A percentile compares a stretch with the other conserved stretches of the same genome.
Conservation (phyloP, 352 stramenopile species). For the Plasmopara muralis region DNA sequence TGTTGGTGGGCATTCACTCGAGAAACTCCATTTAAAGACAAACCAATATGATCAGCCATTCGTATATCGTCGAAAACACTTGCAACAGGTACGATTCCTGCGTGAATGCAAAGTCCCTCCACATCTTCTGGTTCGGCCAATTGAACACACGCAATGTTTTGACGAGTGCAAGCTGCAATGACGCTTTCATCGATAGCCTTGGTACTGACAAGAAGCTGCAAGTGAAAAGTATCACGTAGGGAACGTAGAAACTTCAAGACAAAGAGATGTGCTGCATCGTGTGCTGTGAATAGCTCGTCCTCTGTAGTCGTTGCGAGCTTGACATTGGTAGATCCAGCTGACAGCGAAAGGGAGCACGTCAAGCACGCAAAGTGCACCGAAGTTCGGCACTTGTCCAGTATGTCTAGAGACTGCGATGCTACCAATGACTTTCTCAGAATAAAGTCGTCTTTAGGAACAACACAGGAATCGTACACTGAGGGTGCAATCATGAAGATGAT, state of each 20-base stretch:
- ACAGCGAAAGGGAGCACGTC: constrained; percentile 27
- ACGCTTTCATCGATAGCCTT: constrained; percentile 40
- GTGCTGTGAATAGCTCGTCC: constrained; percentile 22
- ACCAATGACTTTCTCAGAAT: constrained; percentile 50
- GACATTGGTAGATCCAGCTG: constrained; percentile 33
- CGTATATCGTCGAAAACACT: constrained; percentile 49
- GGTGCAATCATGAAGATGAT: constrained; percentile 34
- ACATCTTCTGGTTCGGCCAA: constrained; percentile 51
- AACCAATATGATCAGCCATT: constrained; percentile 27
- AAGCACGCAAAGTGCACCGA: constrained; percentile 39
- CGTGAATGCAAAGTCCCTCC: constrained; percentile 28
- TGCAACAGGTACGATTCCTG: constrained; percentile 33
- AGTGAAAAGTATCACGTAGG: constrained; percentile 13
- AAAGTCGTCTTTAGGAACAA: constrained; percentile 36
- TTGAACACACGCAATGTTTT: constrained; percentile 54
- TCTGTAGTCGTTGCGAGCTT: constrained; percentile 17
- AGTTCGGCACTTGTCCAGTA: constrained; percentile 10
- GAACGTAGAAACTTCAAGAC: constrained; percentile 23
- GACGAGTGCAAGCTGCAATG: constrained; percentile 32
- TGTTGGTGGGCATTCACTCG: constrained; percentile 36
- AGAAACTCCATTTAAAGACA: constrained; percentile 23
- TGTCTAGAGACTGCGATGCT: constrained; percentile 29
- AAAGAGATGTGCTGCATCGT: constrained; percentile 21
- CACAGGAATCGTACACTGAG: constrained; percentile 29
- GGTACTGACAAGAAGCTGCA: constrained; percentile 45